A percentile compares a stretch with the other conserved stretches of the same genome.
phyloP scores from a whole-genome alignment of 306 rosid species.

The Glycine latifolia region DNA sequence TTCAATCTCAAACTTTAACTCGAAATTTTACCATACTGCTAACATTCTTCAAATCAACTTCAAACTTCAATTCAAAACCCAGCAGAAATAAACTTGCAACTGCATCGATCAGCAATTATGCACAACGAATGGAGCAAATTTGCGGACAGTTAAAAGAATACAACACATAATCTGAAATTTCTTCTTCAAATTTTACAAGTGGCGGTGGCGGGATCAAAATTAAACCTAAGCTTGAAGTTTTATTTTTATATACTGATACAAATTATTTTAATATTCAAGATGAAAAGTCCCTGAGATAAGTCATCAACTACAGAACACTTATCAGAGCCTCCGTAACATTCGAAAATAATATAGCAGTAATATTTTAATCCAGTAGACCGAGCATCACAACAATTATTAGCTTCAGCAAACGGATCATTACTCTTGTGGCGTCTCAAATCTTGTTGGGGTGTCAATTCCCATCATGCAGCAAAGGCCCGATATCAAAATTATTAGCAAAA shows the following conservation, averaged over 20 bases:
- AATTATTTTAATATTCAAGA: slow-evolving; percentile 50
- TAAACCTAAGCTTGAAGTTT: slow-evolving; percentile 42
- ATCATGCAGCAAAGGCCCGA: slow-evolving; percentile 98
- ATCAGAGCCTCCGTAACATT: slow-evolving; percentile 32
- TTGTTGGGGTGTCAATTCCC: slow-evolving; percentile 97
- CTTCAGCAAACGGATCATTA: slow-evolving; percentile 58
- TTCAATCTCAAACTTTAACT: neutral
- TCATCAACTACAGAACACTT: slow-evolving; percentile 40
- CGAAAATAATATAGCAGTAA: slow-evolving; percentile 40
- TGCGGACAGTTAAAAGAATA: neutral
- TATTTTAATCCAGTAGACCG: slow-evolving; percentile 44
- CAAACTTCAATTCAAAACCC: neutral
- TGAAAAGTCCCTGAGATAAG: slow-evolving; percentile 32
- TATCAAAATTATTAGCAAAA: slow-evolving; percentile 82
- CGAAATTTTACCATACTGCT: neutral
- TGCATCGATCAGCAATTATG: slow-evolving; percentile 10
- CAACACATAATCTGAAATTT: slow-evolving; percentile 27
- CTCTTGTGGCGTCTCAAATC: slow-evolving; percentile 93
- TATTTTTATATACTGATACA: slow-evolving; percentile 50
- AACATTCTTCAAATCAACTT: neutral
- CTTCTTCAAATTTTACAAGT: slow-evolving; percentile 45
- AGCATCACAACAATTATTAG: slow-evolving; percentile 39
- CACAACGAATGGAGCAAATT: neutral
- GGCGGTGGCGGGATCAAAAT: slow-evolving; percentile 33
- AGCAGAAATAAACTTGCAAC: neutral